Conservation (phyloP, 2,329 filamentous ascomycete genomes). For the Pseudogymnoascus sp. region DNA sequence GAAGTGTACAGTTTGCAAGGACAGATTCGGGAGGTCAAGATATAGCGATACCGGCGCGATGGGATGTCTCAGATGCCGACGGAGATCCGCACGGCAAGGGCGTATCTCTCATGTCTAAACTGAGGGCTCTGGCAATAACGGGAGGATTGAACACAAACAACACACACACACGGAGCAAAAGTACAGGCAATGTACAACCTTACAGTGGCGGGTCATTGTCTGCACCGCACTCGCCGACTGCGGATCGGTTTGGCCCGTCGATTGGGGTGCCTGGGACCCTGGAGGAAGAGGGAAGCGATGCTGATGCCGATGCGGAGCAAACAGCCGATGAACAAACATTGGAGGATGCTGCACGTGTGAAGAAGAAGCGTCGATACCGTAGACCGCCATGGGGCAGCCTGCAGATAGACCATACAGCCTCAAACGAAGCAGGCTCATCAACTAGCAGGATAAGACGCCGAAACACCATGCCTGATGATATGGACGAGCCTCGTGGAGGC, state of each 20-base stretch:
- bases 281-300: slow-evolving; percentile 56
- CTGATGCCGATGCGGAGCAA: slow-evolving; percentile 73
- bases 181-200: slow-evolving; percentile 23
- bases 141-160: slow-evolving; percentile 32
- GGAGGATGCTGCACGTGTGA: slow-evolving; percentile 41
- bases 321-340: slow-evolving; percentile 69
- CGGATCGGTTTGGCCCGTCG: slow-evolving; percentile 37
- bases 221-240: slow-evolving; percentile 40
- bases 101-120: slow-evolving; percentile 65
- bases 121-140: slow-evolving; percentile 62
- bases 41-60: slow-evolving; percentile 45
- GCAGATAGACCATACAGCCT: background rate
- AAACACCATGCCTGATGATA: slow-evolving; percentile 54
- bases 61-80: slow-evolving; percentile 50
- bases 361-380: slow-evolving; percentile 56
- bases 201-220: slow-evolving; percentile 32
- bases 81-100: slow-evolving; percentile 48
- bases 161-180: slow-evolving; percentile 36
- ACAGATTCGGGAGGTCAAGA: slow-evolving; percentile 31
- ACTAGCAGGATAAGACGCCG: slow-evolving; percentile 56
- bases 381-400: slow-evolving; percentile 31
- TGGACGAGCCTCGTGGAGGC: slow-evolving; percentile 49
- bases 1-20: slow-evolving; percentile 70
- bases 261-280: slow-evolving; percentile 40
- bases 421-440: slow-evolving; percentile 39